phyloP scores from a whole-genome alignment of 2,329 filamentous ascomycete genomes.

The Elsinoe perseae region DNA sequence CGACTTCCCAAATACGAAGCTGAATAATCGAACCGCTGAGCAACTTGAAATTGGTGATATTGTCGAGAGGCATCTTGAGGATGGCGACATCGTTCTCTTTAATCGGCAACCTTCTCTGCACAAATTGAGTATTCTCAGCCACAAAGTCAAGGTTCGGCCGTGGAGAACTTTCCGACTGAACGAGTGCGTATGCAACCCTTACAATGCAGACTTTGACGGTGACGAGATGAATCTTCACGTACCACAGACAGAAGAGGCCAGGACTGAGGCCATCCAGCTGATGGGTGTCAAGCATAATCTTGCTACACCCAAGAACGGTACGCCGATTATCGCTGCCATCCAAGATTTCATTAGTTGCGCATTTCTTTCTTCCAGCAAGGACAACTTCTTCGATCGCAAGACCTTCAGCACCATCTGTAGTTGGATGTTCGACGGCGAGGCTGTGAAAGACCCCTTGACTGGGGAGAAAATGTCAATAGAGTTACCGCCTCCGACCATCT shows the following conservation, averaged over 20 bases:
- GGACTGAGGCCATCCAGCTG: slow-evolving; percentile 86
- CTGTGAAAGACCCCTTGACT: slow-evolving; percentile 40
- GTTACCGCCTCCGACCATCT: slow-evolving; percentile 74
- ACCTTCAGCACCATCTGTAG: slow-evolving; percentile 84
- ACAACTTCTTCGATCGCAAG: slow-evolving; percentile 82
- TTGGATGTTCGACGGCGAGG: slow-evolving; percentile 79
- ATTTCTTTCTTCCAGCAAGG: slow-evolving; percentile 84
- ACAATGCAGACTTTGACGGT: slow-evolving; percentile 98
- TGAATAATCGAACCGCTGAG: slow-evolving; percentile 62
- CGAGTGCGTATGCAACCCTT: slow-evolving; percentile 95
- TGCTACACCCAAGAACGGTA: slow-evolving; percentile 92
- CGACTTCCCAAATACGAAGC: slow-evolving; percentile 34
- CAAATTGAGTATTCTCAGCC: slow-evolving; percentile 97
- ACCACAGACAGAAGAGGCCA: slow-evolving; percentile 92
- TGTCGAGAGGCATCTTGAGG: slow-evolving; percentile 89
- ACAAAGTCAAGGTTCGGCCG: slow-evolving; percentile 84
- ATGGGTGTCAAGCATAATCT: slow-evolving; percentile 99
- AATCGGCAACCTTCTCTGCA: slow-evolving; percentile 96
- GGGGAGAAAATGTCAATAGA: slow-evolving; percentile 58
- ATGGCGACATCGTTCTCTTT: slow-evolving; percentile 93
- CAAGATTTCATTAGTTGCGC: slow-evolving; percentile 98
- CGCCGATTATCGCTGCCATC: slow-evolving; percentile 96
- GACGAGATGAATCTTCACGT: slow-evolving; percentile 99
- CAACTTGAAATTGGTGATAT: slow-evolving; percentile 74
- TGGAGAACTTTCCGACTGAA: slow-evolving; percentile 96